Conservation (phyloP, 2,329 filamentous ascomycete species). For the Neofusicoccum umdonicola region DNA sequence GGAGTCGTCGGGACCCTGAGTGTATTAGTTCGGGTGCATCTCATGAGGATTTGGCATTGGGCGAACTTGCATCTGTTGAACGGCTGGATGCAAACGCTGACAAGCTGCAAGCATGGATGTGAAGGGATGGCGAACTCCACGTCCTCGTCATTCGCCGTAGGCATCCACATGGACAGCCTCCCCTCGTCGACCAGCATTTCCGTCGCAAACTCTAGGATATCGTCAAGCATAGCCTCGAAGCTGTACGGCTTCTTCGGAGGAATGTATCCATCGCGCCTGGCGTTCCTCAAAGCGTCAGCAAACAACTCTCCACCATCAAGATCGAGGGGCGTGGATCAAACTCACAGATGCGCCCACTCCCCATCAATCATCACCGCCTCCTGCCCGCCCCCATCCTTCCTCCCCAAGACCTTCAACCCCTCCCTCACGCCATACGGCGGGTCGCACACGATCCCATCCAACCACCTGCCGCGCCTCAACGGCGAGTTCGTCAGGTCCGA, state of each 20-base stretch:
- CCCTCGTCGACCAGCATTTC: slow-evolving; percentile 74
- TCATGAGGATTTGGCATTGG: slow-evolving; percentile 40
- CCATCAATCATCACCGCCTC: slow-evolving; percentile 66
- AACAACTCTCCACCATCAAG: neutral
- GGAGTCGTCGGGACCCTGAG: slow-evolving; percentile 77
- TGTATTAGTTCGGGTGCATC: slow-evolving; percentile 38
- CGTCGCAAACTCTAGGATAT: slow-evolving; percentile 81
- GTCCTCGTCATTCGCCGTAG: slow-evolving; percentile 63
- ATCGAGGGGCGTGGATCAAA: slow-evolving; percentile 17
- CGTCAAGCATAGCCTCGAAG: slow-evolving; percentile 84
- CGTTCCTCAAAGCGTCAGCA: slow-evolving; percentile 5
- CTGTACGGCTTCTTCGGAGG: slow-evolving; percentile 90
- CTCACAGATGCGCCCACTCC: slow-evolving; percentile 65
- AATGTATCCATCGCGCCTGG: slow-evolving; percentile 65
- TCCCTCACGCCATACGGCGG: slow-evolving; percentile 95
- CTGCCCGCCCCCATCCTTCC: slow-evolving; percentile 57
- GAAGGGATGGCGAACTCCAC: slow-evolving; percentile 73
- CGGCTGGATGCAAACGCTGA: slow-evolving; percentile 75
- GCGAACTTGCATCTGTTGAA: slow-evolving; percentile 69
- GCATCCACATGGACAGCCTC: slow-evolving; percentile 94
- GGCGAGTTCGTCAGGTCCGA: slow-evolving; percentile 88
- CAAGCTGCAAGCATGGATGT: slow-evolving; percentile 71
- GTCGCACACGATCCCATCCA: slow-evolving; percentile 93
- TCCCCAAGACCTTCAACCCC: slow-evolving; percentile 82
- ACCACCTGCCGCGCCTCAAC: slow-evolving; percentile 57